Base-by-base conservation (phyloP, 2,329 filamentous ascomycete genomes). In the Rutstroemia sp. region DNA sequence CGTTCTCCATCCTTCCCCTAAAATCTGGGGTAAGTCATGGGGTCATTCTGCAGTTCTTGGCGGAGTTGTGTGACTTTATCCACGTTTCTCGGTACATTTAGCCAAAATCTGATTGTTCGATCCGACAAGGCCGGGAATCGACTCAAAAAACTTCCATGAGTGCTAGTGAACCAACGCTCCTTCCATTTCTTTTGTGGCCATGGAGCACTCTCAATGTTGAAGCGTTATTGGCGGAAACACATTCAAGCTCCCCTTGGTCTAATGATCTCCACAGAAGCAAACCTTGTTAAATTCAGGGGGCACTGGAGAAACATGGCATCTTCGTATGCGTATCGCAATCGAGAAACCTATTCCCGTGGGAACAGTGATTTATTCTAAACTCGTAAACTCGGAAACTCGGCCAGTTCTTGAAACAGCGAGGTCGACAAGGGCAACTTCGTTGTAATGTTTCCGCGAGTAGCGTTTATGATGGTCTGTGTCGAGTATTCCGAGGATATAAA, bases 21-120 rank as follows among this genome's bases (percentile, higher is more conserved):
- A 41, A 51, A 45, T 38, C 53, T 8, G 53, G 53, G 53, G 53
- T 45, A 55, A 55, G 46, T 45, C 53, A 57, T 44, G 45, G 42
- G 49, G 27, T 38, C 21, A 8, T 23, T n/a, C 14, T 30, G 9
- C 27, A 23, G 10, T 18, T 21, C 21, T 7, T 52, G 16, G 46
- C 25, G 45, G 44, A 41, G 23, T 45, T 51, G 25, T 25, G 45
- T n/a, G 42, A 49, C 23, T 48, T 51, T 54, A 46, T 52, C 51
- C 37, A 41, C 23, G 19, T 54, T 49, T 44, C 10, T 44, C 18
- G n/a, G n/a, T 7, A 41, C 34, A 6, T 45, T 59, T 47, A 55
- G 37, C 47, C 38, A 55, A 27, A 55, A 51, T 55, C 10, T 1
- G 14, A 18, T 19, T 19, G 25, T 18, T 16, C 14, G 46, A 34